Base-by-base conservation (phyloP, 768 basidiomycete genomes). In the Dentipellis fragilis region DNA sequence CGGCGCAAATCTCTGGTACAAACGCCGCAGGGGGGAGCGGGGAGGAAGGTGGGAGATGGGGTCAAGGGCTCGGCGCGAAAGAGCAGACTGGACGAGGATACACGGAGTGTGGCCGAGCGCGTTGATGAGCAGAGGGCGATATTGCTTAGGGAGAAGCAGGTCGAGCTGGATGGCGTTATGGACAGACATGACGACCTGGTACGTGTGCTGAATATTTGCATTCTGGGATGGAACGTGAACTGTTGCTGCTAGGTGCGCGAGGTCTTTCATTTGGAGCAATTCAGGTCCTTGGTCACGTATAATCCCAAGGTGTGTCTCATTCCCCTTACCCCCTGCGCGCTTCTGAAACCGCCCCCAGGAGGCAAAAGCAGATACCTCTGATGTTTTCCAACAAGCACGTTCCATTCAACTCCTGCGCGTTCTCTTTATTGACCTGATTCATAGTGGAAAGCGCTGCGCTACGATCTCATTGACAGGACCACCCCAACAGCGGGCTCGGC, bases 201-300 rank as follows among this genome's bases (percentile, higher is more conserved):
- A 66, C 63, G 89, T 53, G 3, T 39, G 53, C 10, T 12, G 35
- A 16, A 46, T 56, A 54, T 19, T 16, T 47, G 55, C 52, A 51
- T 34, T 34, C 40, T 50, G 42, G 45, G 39, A 54, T 42, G 49
- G 56, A 57, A 29, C 51, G 22, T 49, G 56, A 12, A 56, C 12
- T 45, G 19, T 42, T 58, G 5, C 19, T 10, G 51, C 6, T 16
- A 92, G 86, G 76, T 95, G 49, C 81, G 93, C 57, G 91, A 97
- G 69, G 75, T 81, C 57, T 97, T 94, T 68, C 93, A 97, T 65
- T 76, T 95, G 69, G 86, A 93, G 60, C 75, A 85, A 56, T 94
- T 87, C 65, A 79, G 82, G 2, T 83, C 79, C 22, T 75, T 95
- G 73, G 70, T 93, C 37, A 76, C 74, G 17, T 97, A 83, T 67